A percentile compares a stretch with the other conserved stretches of the same genome.
Conservation (phyloP, 495 filamentous ascomycete species). For the Letharia lupina region DNA sequence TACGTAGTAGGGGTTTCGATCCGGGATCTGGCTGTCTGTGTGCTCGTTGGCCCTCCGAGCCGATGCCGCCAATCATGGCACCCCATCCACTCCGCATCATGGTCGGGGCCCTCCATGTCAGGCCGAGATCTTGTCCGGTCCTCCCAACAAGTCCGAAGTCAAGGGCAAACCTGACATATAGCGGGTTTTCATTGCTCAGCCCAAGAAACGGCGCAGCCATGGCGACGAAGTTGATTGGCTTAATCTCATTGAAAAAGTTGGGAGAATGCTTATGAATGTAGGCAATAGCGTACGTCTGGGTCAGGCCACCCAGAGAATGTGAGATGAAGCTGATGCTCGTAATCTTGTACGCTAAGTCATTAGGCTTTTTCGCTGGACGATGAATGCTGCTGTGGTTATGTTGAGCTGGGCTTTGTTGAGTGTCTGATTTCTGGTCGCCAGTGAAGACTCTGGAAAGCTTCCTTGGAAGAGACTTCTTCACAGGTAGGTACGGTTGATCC, state of each 20-base stretch:
- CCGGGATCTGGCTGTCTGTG: conserved; percentile 60
- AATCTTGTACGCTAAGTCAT: conserved; percentile 67
- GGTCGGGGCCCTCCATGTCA: conserved; percentile 87
- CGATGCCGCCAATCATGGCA: conserved; percentile 70
- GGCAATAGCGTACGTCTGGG: conserved; percentile 92
- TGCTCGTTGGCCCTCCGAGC: conserved; percentile 55
- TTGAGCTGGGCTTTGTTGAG: conserved; percentile 31
- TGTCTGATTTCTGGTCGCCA: conserved; percentile 26
- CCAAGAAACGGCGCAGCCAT: conserved; percentile 86
- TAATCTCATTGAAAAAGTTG: conserved; percentile 77
- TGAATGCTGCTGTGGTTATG: conserved; percentile 50
- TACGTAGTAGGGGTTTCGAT: conserved; percentile 82
- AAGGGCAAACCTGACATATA: conserved; percentile 94
- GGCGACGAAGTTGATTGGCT: conserved; percentile 88
- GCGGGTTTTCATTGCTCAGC: conserved; percentile 91
- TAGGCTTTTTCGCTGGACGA: conserved; percentile 29
- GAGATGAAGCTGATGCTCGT: conserved; percentile 94
- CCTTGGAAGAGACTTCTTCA: conserved; percentile 46
- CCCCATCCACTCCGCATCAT: conserved; percentile 79
- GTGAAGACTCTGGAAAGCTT: conserved; percentile 33
- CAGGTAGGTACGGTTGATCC: conserved; percentile 74
- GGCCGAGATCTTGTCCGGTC: conserved; percentile 87
- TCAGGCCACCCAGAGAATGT: conserved; percentile 83
- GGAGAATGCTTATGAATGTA: conserved; percentile 97
- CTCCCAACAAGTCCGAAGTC: conserved; percentile 93